Conservation (phyloP, 1,284 basidiomycete genomes). For the Polyporus tsugae region DNA sequence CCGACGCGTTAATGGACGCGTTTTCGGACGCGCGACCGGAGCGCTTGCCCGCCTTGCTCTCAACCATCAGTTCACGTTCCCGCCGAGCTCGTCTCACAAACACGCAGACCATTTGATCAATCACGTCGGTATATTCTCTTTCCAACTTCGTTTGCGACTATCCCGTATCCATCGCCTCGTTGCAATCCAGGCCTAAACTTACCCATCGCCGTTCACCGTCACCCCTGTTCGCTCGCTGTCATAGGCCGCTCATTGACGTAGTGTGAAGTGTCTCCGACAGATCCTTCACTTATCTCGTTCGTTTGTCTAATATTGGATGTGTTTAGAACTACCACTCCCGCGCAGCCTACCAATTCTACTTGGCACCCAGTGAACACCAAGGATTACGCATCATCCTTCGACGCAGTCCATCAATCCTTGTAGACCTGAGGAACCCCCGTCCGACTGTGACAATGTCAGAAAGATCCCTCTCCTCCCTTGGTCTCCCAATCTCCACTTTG, state of each 20-base stretch:
- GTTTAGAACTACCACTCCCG: neutral
- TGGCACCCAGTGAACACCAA: neutral
- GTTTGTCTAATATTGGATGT: neutral
- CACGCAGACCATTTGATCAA: no score
- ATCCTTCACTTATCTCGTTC: slow-evolving; percentile 1
- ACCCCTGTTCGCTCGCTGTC: neutral
- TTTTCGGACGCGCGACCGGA: slow-evolving; percentile 22
- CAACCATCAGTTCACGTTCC: no score
- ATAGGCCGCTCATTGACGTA: slow-evolving; percentile 7
- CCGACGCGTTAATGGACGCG: slow-evolving; percentile 29
- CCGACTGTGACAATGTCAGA: slow-evolving; percentile 34
- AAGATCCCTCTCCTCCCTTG: slow-evolving; percentile 47
- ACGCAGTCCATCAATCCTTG: neutral
- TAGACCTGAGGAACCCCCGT: neutral
- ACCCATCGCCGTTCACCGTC: neutral
- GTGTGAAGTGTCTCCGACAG: neutral
- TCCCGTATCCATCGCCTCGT: neutral
- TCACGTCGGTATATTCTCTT: neutral
- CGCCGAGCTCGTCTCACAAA: no score
- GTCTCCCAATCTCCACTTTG: slow-evolving; percentile 48
- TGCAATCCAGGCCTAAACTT: neutral
- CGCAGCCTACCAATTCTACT: neutral
- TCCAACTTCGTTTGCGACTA: neutral
- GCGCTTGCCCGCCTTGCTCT: neutral
- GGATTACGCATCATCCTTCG: neutral